phyloP scores from a whole-genome alignment of 352 stramenopile genomes.

The Phytopythium cucurbitacearum region DNA sequence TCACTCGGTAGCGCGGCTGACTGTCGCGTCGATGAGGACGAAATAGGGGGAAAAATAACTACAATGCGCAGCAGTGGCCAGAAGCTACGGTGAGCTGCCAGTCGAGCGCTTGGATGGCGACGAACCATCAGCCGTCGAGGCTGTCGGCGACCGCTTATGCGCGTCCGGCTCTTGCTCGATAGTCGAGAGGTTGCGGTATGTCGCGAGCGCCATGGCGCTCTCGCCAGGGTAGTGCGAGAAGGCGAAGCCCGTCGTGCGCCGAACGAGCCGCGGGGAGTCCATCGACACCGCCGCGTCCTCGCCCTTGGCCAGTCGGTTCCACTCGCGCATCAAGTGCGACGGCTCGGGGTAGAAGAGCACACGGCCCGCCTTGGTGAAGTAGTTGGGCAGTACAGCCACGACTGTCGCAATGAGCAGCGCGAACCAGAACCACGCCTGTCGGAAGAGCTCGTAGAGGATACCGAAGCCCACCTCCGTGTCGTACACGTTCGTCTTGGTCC shows the following conservation, averaged over 20 bases:
- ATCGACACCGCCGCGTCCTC: constrained; percentile 51
- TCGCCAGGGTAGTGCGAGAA: constrained; percentile 81
- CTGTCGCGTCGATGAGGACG: no score
- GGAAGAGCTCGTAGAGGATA: constrained; percentile 54
- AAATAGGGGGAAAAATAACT: no score
- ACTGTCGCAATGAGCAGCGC: constrained; percentile 60
- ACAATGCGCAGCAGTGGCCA: no score
- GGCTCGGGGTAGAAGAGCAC: constrained; percentile 88
- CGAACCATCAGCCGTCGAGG: constrained; percentile 9
- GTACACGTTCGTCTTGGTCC: constrained; percentile 73
- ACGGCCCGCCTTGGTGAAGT: constrained; percentile 80
- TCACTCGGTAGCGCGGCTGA: no score
- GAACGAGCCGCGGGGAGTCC: constrained; percentile 73
- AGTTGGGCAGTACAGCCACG: constrained; percentile 71
- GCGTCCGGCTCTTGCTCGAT: background rate
- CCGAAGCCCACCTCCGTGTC: constrained; percentile 73
- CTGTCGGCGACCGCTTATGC: constrained; percentile 4
- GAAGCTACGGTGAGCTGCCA: background rate
- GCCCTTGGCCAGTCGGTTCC: constrained; percentile 81
- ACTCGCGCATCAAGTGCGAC: constrained; percentile 88
- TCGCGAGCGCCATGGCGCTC: constrained; percentile 61
- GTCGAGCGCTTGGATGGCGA: constrained; percentile 9
- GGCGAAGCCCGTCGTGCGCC: constrained; percentile 83
- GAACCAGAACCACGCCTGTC: constrained; percentile 83
- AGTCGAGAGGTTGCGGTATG: constrained; percentile 21